Evolutionary conservation across 345 rosid genomes (phyloP), one percentile per base, ranked within the genome.

Genomic region (Citrus glauca): DNA sequence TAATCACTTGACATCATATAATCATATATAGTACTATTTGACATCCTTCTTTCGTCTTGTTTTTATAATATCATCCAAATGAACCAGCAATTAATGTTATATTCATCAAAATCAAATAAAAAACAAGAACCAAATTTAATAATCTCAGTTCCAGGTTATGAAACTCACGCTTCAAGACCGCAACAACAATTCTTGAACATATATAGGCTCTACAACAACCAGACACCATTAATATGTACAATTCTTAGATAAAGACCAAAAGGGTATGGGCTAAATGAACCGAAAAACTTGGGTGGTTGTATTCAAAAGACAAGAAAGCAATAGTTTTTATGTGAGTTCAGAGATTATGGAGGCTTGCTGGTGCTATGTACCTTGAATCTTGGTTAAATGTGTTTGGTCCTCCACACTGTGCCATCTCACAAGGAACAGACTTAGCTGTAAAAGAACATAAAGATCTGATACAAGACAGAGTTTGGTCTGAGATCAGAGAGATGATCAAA

Each of bases 261-360:
- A 78, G 89, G 76, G 90, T 78, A 91, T 94, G 98, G 97, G 94
- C 87, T 67, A 76, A 81, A 77, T 50, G 75, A 85, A 88, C 86
- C 81, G 80, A 80, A 67, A 82, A 11, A 45, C 50, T 45, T 13
- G 50, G 78, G 48, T 73, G 77, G 80, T 70, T 72, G 71, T 79
- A 59, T 74, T 76, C 76, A 42, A 78, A 45, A 83, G 92, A 88
- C 93, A 87, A 90, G 89, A 84, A 80, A 77, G 79, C 81, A 86
- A 80, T 74, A 76, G 86, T 77, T 79, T 84, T 88, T 67, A 88
- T 50, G 65, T 65, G 75, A 82, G 89, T 86, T 82, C 87, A 88
- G 90, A 90, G 89, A 88, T 84, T 80, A 79, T 78, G 86, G 82
- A 66, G 75, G 84, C 57, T 74, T 84, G 87, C 69, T 80, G 82